These are phyloP conservation scores for Linum tenue DNA, from an alignment of 345 rosid genomes.

Conservation along the genomic window DNA sequence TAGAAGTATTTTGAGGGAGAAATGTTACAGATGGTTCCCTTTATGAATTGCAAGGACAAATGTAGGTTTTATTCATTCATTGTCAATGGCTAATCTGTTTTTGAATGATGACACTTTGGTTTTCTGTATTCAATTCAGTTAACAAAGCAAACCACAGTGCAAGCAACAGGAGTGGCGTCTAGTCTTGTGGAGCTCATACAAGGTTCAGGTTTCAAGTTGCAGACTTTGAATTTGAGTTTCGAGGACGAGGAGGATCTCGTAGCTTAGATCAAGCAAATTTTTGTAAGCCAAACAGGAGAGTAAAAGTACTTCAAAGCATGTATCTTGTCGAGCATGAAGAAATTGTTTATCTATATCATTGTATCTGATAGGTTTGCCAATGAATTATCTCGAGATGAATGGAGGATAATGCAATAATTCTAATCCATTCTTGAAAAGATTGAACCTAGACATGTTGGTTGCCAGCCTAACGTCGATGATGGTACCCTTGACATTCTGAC, in stretches of 20 bases:
- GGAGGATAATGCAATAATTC: too few species aligned
- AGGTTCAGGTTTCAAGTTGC: constrained; percentile 81
- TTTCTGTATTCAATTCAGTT: constrained; percentile 26
- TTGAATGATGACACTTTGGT: background rate
- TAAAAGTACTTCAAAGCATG: background rate
- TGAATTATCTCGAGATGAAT: too few species aligned
- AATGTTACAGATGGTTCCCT: too few species aligned
- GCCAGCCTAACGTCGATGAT: too few species aligned
- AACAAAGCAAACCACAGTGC: constrained; percentile 65
- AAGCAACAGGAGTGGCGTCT: constrained; percentile 87
- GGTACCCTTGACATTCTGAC: too few species aligned
- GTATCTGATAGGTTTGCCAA: background rate
- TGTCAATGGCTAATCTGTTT: background rate
- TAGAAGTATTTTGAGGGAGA: background rate
- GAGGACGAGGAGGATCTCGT: constrained; percentile 60
- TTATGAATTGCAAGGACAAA: too few species aligned
- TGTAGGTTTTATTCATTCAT: too few species aligned
- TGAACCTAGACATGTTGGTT: too few species aligned
- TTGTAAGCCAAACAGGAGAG: background rate
- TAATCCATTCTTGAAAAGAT: too few species aligned
- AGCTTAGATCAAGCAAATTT: constrained; percentile 16
- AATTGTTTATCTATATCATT: background rate
- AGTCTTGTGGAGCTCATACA: constrained; percentile 69
- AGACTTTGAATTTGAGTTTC: constrained; percentile 79
- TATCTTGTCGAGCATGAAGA: too few species aligned